Evolutionary conservation across 192 early-diverging fungal genomes (phyloP), one percentile per base, ranked within the genome.

Genomic region (Borealophlyctis nickersoniae): DNA sequence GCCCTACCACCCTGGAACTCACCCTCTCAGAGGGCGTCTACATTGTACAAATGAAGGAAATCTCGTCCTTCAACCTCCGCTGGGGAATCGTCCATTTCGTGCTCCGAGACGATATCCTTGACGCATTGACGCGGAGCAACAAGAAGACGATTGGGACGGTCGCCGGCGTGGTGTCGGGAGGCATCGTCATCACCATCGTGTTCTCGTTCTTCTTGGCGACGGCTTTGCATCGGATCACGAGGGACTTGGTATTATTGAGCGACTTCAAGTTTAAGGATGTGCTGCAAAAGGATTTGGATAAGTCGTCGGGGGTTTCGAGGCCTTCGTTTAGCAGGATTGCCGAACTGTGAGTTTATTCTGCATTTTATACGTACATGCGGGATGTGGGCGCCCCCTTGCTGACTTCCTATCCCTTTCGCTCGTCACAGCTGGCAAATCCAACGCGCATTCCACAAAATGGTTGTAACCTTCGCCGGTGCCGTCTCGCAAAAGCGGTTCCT

Each of bases 401-500:
- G 11, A 48, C n/a, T 11, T n/a, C n/a, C 45, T n/a, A 48, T 48
- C 11, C 45, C n/a, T 48, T 48, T 19, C 48, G n/a, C n/a, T n/a
- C n/a, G n/a, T n/a, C n/a, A n/a, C n/a, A n/a, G n/a, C n/a, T n/a
- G n/a, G n/a, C 36, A 62, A n/a, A 58, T 58, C 32, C 57, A 58
- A 35, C 13, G 36, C 19, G 57, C 57, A 0, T 58, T 58, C 2
- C 57, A 62, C 48, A 24, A 35, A 49, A 62, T 62, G 60, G 51
- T 49, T 28, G 60, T 62, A 19, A 62, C 48, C 28, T 62, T 62
- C 28, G 60, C 60, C 48, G 51, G n/a, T 14, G 60, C 60, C 48
- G 60, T 62, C 30, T 52, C 39, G 7, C 60, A 62, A 35, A 62
- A 28, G 48, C 60, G 60, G 13, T 62, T 62, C 51, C n/a, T n/a